Percentiles rank a stretch among this genome's conserved stretches.
Evolutionary conservation across 2,329 filamentous ascomycete species (phyloP).

Genomic region (Trichophyton verrucosum): DNA sequence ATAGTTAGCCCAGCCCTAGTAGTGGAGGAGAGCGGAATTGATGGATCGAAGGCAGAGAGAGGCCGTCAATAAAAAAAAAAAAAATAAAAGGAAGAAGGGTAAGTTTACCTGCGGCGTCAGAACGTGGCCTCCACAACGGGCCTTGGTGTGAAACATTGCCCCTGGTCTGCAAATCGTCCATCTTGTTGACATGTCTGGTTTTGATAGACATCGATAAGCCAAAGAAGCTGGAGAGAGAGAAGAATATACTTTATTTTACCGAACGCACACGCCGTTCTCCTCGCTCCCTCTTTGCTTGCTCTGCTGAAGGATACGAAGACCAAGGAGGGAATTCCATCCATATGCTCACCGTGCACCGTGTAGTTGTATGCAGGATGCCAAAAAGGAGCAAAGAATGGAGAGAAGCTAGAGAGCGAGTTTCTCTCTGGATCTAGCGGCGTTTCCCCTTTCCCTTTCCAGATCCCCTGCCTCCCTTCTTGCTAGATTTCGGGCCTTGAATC

Average conservation of each 20-base stretch:
- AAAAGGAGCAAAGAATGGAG: neutral
- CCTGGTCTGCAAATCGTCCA: neutral
- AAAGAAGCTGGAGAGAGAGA: neutral
- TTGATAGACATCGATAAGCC: neutral
- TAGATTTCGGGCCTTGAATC: constrained; percentile 44
- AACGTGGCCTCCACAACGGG: constrained; percentile 1
- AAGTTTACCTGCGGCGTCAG: neutral
- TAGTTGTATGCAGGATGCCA: neutral
- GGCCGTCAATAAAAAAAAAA: neutral
- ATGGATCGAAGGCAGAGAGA: neutral
- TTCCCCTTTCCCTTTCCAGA: constrained; percentile 3
- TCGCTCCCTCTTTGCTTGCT: neutral
- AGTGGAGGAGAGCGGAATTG: neutral
- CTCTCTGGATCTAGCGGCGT: neutral
- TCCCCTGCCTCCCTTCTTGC: constrained; percentile 11
- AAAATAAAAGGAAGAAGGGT: neutral
- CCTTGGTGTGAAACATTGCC: constrained; percentile 1
- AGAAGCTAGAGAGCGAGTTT: neutral
- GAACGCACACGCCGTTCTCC: neutral
- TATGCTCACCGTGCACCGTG: neutral
- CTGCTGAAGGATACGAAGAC: neutral
- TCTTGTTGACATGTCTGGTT: neutral
- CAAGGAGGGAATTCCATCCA: neutral
- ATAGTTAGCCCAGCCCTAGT: neutral
- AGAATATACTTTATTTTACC: constrained; percentile 2